Conservation (phyloP, 139 green algal species). For the Chlorella vulgaris region DNA sequence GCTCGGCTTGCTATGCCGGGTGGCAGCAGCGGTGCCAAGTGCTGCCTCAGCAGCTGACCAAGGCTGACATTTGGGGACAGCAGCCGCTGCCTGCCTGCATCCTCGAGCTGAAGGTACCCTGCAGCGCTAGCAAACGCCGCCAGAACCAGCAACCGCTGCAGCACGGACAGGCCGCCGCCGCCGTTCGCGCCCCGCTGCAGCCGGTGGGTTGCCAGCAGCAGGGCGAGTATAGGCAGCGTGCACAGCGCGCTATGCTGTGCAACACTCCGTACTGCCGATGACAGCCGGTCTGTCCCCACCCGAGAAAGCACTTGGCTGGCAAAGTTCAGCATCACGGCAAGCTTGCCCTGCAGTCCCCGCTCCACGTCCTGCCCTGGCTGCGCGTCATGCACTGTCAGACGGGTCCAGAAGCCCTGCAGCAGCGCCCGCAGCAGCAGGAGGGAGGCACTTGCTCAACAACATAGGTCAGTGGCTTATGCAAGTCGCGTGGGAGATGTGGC, state of each 20-base stretch:
- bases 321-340: not conserved
- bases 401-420: conserved; percentile 41
- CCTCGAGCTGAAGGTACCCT: conserved; percentile 1
- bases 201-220: not conserved
- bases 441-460: too few species aligned
- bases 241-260: conserved; percentile 23
- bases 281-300: not conserved
- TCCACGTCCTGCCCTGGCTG: not conserved
- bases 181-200: not conserved
- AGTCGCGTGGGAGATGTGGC: too few species aligned
- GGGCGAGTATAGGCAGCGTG: not conserved
- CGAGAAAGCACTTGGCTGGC: not conserved
- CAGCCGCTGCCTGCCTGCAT: not conserved
- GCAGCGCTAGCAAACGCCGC: conserved; percentile 12
- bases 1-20: not conserved
- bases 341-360: conserved; percentile 21
- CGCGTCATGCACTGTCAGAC: conserved; percentile 39
- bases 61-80: not conserved
- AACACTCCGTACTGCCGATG: not conserved
- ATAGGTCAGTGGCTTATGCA: too few species aligned
- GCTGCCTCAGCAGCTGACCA: not conserved
- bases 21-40: not conserved
- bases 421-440: not conserved
- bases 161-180: not conserved
- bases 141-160: conserved; percentile 1